phyloP scores from a whole-genome alignment of 352 stramenopile species.

The Phytophthora megakarya region DNA sequence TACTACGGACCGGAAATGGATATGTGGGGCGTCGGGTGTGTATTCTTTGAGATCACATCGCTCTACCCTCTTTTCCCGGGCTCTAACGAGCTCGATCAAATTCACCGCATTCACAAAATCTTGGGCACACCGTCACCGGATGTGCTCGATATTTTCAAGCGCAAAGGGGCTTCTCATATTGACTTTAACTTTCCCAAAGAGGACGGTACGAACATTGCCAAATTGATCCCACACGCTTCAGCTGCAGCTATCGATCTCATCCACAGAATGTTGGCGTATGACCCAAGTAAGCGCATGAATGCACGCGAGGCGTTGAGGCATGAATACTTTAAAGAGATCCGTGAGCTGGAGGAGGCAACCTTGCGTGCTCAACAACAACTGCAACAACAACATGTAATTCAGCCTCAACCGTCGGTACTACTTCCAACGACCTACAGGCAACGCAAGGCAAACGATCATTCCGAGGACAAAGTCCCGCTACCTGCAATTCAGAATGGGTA shows the following conservation, averaged over 20 bases:
- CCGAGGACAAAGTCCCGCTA: conserved; percentile 54
- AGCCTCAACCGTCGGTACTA: conserved; percentile 30
- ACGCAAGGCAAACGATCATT: conserved; percentile 55
- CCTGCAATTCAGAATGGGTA: conserved; percentile 60
- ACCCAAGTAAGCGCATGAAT: conserved; percentile 89
- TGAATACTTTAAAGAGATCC: conserved; percentile 90
- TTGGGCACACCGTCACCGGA: conserved; percentile 89
- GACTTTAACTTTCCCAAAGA: conserved; percentile 93
- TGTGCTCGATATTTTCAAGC: conserved; percentile 91
- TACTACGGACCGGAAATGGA: conserved; percentile 97
- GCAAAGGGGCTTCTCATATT: conserved; percentile 90
- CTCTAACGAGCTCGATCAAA: conserved; percentile 95
- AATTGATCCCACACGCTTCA: conserved; percentile 91
- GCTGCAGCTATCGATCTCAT: conserved; percentile 88
- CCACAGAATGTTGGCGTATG: conserved; percentile 89
- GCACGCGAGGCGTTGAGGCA: conserved; percentile 90
- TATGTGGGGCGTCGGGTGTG: conserved; percentile 95
- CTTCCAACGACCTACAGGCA: conserved; percentile 42
- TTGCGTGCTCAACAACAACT: conserved; percentile 39
- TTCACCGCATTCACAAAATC: conserved; percentile 95
- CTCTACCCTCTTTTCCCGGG: conserved; percentile 95
- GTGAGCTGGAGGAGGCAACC: conserved; percentile 78
- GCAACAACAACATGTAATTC: conserved; percentile 36
- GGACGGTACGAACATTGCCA: conserved; percentile 77
- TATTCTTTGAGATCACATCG: conserved; percentile 96